A percentile compares a stretch with the other conserved stretches of the same genome.
Conservation (phyloP, 2,329 filamentous ascomycete species). For the Coniochaeta ligniaria region DNA sequence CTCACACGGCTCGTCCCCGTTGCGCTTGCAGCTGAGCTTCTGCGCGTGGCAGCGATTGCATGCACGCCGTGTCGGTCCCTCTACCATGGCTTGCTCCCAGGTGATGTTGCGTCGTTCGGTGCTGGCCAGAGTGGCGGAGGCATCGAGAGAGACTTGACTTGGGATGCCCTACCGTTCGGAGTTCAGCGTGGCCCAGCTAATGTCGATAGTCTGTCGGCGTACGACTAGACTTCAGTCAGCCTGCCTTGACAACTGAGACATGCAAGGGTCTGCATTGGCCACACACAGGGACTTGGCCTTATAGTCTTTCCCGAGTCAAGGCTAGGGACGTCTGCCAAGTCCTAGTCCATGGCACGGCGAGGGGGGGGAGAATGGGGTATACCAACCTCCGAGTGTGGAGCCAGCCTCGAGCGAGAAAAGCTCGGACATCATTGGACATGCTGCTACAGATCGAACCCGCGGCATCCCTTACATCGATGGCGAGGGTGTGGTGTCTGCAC, state of each 20-base stretch:
- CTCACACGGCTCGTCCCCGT: conserved; percentile 31
- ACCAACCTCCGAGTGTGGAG: not conserved
- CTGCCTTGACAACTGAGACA: not conserved
- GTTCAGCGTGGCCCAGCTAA: not conserved
- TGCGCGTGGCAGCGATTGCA: conserved; percentile 40
- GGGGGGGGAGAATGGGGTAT: not conserved
- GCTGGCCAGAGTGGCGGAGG: not conserved
- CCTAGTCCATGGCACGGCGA: not conserved
- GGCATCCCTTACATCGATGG: not conserved
- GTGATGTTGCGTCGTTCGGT: not conserved
- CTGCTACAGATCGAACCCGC: not conserved
- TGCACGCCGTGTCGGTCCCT: conserved; percentile 26
- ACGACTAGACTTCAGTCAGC: not conserved
- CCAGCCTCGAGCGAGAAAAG: not conserved
- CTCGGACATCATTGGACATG: not conserved
- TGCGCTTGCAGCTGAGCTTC: conserved; percentile 38
- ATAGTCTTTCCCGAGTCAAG: not conserved
- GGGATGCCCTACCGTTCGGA: not conserved
- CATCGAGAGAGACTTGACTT: not conserved
- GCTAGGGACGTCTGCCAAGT: not conserved
- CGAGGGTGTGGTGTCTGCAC: not conserved
- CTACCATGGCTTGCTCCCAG: not conserved
- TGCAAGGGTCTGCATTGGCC: not conserved
- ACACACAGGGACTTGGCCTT: not conserved
- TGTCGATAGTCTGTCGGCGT: not conserved